These are phyloP conservation scores for Thamnidium elegans DNA, from an alignment of 192 early-diverging fungal species.

Conservation along the genomic window DNA sequence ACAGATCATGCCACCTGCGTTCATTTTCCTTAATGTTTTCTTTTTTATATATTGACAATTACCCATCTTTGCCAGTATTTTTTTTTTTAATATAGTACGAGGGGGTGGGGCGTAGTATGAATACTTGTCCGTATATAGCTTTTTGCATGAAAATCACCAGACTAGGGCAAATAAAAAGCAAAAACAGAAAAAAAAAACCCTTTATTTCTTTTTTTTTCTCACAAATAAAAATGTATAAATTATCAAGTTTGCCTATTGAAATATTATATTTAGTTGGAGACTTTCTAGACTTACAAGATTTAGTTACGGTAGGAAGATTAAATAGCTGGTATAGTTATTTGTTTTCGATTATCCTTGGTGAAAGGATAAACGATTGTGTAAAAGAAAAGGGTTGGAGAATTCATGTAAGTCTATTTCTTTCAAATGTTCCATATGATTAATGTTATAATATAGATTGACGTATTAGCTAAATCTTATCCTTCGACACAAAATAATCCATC, in stretches of 20 bases:
- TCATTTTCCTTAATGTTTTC: too few species aligned
- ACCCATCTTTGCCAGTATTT: too few species aligned
- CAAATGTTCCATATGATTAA: neutral
- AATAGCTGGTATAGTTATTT: constrained; percentile 8
- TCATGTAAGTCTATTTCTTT: constrained; percentile 5
- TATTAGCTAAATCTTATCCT: constrained; percentile 12
- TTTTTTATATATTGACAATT: too few species aligned
- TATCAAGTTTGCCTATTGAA: constrained; percentile 12
- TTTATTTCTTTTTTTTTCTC: neutral
- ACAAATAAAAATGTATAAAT: neutral
- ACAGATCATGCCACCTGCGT: too few species aligned
- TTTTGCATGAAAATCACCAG: too few species aligned
- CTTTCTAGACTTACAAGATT: neutral
- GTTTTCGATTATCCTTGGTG: neutral
- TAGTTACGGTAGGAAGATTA: neutral
- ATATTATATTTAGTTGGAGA: neutral
- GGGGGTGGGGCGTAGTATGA: too few species aligned
- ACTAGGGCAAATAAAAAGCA: too few species aligned
- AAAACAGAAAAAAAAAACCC: neutral
- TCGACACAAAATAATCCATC: neutral
- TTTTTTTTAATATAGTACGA: too few species aligned
- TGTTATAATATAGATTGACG: neutral
- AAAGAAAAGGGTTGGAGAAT: constrained; percentile 8
- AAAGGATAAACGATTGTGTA: neutral
- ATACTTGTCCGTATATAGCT: too few species aligned